Evolutionary conservation across 176 grass and related monocot species (phyloP), one percentile per base, ranked within the genome.

Genomic region (Avena sativa): DNA sequence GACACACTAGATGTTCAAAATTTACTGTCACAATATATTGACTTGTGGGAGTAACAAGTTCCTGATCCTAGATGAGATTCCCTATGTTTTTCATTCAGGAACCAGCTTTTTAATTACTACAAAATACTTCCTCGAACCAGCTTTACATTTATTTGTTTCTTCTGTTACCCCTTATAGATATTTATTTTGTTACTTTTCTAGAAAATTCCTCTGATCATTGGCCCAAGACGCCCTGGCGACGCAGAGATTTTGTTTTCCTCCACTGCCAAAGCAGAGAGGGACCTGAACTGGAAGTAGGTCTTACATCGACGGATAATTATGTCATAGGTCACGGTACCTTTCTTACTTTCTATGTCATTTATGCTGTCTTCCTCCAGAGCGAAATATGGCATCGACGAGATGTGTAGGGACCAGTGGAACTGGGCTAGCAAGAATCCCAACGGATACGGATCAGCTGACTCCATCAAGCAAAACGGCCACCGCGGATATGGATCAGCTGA

Each of bases 391-490:
- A 94, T 97, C 32, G 69, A 85, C 80, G 92, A 97, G 76, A 97
- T 97, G 92, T 97, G 95, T 64, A 80, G 88, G 80, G 95, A 97
- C 83, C 92, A 91, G 25, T 97, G 95, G 95, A 97, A 97, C 67
- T 94, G 95, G 95, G 92, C 88, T 73, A 92, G 90, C 84, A 97
- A 97, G 82, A 94, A 94, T 81, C 95, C 95, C 19, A 91, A 91
- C 0, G 95, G 95, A 70, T 97, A 94, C 2, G 77, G 76, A 0
- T 52, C 86, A 76, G 84, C 95, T 6, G 90, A 94, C 46, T 91
- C 90, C 13, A 64, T 82, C 47, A 93, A 91, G 79, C 81, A 67
- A 83, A 95, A 92, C 43, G 81, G 90, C 43, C 53, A 81, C 53
- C n/a, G 4, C 12, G 19, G n/a, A 49, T 84, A 84, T n/a, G 65